Evolutionary conservation across 345 rosid species (phyloP).

Genomic region (Gossypium raimondii): DNA sequence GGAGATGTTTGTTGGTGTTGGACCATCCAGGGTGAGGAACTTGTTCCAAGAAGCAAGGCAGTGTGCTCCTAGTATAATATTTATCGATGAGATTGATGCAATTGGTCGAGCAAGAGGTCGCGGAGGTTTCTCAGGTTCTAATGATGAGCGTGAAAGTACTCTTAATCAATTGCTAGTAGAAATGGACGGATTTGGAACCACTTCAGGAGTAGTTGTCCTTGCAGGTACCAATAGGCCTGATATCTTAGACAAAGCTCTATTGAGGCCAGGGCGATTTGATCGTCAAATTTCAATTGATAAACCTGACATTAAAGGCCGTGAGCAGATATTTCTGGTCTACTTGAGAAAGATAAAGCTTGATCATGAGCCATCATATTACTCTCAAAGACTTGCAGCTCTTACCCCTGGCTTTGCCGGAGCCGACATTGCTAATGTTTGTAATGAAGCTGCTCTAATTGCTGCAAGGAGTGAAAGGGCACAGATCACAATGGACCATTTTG

Average conservation of each 20-base stretch:
- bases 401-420: constrained; percentile 99
- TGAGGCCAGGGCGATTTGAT: constrained; percentile 91
- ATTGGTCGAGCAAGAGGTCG: constrained; percentile 97
- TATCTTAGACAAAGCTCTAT: constrained; percentile 83
- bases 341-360: constrained; percentile 81
- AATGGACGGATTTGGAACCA: constrained; percentile 98
- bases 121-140: constrained; percentile 77
- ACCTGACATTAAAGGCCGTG: constrained; percentile 90
- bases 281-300: constrained; percentile 84
- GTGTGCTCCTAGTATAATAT: constrained; percentile 83
- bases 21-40: constrained; percentile 92
- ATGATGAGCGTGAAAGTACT: constrained; percentile 97
- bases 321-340: constrained; percentile 81
- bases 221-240: constrained; percentile 98
- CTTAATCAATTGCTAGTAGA: constrained; percentile 86
- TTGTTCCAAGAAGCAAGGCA: constrained; percentile 96
- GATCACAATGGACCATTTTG: constrained; percentile 81
- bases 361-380: constrained; percentile 65
- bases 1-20: constrained; percentile 99
- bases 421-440: constrained; percentile 92
- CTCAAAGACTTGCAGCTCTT: constrained; percentile 88
- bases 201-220: constrained; percentile 88
- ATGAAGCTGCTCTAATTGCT: constrained; percentile 92
- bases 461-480: constrained; percentile 55
- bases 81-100: constrained; percentile 96